phyloP scores from a whole-genome alignment of 2,329 filamentous ascomycete genomes.

The Apiospora marii region DNA sequence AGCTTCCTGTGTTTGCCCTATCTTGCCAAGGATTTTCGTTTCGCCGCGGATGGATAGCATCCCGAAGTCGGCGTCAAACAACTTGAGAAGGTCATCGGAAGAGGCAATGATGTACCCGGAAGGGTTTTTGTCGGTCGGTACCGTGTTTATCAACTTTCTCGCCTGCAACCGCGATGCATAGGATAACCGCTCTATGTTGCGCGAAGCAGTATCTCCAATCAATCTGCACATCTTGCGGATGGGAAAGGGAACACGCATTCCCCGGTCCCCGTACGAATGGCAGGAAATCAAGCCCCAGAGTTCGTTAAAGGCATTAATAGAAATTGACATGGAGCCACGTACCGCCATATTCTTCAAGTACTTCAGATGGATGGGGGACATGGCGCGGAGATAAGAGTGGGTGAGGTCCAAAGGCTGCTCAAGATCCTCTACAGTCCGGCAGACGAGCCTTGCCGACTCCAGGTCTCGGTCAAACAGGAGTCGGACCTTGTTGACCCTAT shows the following conservation, averaged over 20 bases:
- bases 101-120: constrained; percentile 91
- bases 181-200: constrained; percentile 87
- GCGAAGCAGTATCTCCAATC: constrained; percentile 83
- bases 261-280: constrained; percentile 77
- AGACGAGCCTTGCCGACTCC: constrained; percentile 81
- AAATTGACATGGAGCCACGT: constrained; percentile 94
- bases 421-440: constrained; percentile 76
- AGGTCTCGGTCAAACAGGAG: constrained; percentile 86
- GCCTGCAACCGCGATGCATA: constrained; percentile 87
- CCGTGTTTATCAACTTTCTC: constrained; percentile 86
- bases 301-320: constrained; percentile 84
- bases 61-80: constrained; percentile 90
- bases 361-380: constrained; percentile 90
- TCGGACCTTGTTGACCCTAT: constrained; percentile 89
- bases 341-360: constrained; percentile 90
- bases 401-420: constrained; percentile 82
- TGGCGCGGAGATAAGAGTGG: constrained; percentile 84
- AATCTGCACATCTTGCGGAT: constrained; percentile 92
- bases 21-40: constrained; percentile 81
- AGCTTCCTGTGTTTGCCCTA: constrained; percentile 82
- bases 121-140: constrained; percentile 81
- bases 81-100: constrained; percentile 81
- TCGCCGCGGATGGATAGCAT: constrained; percentile 86
- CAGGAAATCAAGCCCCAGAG: constrained; percentile 90
- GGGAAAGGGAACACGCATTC: constrained; percentile 92